A percentile compares a stretch with the other conserved stretches of the same genome.
Evolutionary conservation across 129 eudicot genomes (phyloP).

Genomic region (Erigeron canadensis): DNA sequence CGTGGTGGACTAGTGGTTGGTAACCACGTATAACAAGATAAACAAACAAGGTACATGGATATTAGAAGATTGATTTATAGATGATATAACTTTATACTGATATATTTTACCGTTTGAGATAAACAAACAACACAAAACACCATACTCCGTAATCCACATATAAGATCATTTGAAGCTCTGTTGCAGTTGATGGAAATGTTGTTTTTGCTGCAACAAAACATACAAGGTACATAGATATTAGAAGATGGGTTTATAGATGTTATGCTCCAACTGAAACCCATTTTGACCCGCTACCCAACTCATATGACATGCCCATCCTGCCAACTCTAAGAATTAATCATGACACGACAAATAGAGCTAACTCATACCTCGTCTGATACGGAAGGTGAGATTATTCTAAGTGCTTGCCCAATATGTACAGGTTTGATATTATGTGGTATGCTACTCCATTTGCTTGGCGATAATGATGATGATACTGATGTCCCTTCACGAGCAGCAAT

Average conservation of each 20-base stretch:
- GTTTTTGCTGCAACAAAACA: constrained; percentile 62
- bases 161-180: constrained; percentile 47
- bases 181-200: constrained; percentile 41
- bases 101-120: too few relatives aligned
- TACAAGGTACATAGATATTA: neutral
- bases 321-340: neutral
- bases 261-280: too few relatives aligned
- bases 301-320: too few relatives aligned
- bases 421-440: constrained; percentile 40
- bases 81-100: too few relatives aligned
- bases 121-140: neutral
- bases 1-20: too few relatives aligned
- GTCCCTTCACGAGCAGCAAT: constrained; percentile 39
- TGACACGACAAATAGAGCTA: neutral
- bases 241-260: too few relatives aligned
- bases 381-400: constrained; percentile 53
- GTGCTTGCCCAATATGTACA: constrained; percentile 50
- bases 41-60: too few relatives aligned
- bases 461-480: neutral
- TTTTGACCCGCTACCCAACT: too few relatives aligned
- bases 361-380: constrained; percentile 54
- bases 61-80: too few relatives aligned
- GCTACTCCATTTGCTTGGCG: neutral
- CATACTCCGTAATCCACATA: neutral
- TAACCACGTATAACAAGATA: too few relatives aligned